Conservation (phyloP, 2,329 filamentous ascomycete species). For the Pseudocercospora eumusae region DNA sequence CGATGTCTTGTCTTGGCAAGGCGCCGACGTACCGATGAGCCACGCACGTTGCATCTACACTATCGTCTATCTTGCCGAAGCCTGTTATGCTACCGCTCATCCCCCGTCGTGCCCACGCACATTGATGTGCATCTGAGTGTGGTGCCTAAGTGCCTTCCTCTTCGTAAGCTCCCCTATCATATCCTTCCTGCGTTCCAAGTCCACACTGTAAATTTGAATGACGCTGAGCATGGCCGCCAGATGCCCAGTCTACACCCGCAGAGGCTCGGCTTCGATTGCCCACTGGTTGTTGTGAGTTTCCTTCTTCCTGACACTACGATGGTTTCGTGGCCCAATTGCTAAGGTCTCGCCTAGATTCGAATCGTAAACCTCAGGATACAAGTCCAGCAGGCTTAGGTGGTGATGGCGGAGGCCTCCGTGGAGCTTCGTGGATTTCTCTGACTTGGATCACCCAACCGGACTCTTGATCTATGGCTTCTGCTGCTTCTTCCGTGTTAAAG, state of each 20-base stretch:
- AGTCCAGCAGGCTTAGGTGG: neutral
- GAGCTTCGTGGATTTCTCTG: neutral
- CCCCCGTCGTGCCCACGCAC: too few species aligned
- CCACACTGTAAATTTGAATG: neutral
- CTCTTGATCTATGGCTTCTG: neutral
- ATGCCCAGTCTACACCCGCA: neutral
- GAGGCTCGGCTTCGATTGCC: neutral
- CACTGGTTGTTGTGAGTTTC: neutral
- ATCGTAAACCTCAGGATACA: neutral
- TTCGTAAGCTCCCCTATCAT: too few species aligned
- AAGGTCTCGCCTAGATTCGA: too few species aligned
- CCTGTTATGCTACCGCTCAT: neutral
- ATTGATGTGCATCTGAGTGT: too few species aligned
- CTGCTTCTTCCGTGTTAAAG: neutral
- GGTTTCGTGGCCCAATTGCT: too few species aligned
- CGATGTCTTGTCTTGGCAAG: slow-evolving; percentile 1
- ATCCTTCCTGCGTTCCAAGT: too few species aligned
- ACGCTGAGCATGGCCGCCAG: neutral
- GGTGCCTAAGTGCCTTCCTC: too few species aligned
- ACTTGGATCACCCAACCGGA: neutral
- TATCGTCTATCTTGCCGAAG: too few species aligned
- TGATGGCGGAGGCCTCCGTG: neutral
- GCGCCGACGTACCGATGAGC: neutral
- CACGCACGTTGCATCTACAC: neutral
- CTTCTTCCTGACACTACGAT: neutral